These are phyloP conservation scores for Entonaema liquescens DNA, from an alignment of 495 filamentous ascomycete genomes.

Conservation along the genomic window DNA sequence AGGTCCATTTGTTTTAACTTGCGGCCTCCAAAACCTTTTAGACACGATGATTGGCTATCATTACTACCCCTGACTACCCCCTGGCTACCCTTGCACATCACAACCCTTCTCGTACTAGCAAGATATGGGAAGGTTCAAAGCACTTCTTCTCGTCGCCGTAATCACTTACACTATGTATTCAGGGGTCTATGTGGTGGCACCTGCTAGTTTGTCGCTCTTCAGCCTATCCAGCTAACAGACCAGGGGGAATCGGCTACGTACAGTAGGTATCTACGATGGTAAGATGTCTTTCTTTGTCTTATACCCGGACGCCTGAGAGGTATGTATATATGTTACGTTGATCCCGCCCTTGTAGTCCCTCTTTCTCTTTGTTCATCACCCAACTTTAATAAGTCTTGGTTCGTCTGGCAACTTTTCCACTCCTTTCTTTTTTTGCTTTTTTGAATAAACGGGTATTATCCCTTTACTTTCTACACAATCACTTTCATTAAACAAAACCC, in stretches of 20 bases:
- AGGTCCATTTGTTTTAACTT: conserved; percentile 23
- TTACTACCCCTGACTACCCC: conserved; percentile 12
- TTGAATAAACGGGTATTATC: conserved; percentile 12
- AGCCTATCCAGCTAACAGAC: conserved; percentile 18
- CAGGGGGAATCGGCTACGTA: conserved; percentile 15
- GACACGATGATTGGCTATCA: conserved; percentile 24
- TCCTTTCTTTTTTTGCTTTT: conserved; percentile 33
- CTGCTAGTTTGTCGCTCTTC: conserved; percentile 6
- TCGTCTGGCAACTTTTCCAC: conserved; percentile 32
- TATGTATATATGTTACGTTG: conserved; percentile 23
- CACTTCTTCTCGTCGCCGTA: background rate
- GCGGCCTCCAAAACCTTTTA: background rate
- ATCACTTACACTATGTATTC: conserved; percentile 4
- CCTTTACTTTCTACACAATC: conserved; percentile 26
- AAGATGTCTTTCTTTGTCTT: conserved; percentile 18
- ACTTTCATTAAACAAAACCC: conserved; percentile 31
- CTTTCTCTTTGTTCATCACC: conserved; percentile 1
- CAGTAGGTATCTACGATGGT: conserved; percentile 7
- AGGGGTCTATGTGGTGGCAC: conserved; percentile 23
- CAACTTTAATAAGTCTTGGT: conserved; percentile 12
- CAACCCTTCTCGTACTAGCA: conserved; percentile 34
- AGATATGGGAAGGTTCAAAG: conserved; percentile 18
- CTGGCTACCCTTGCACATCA: conserved; percentile 24
- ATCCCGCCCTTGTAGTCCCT: background rate
- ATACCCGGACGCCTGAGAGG: conserved; percentile 8